Evolutionary conservation across 2,329 filamentous ascomycete genomes (phyloP).

Genomic region (Chaetomium sp.): DNA sequence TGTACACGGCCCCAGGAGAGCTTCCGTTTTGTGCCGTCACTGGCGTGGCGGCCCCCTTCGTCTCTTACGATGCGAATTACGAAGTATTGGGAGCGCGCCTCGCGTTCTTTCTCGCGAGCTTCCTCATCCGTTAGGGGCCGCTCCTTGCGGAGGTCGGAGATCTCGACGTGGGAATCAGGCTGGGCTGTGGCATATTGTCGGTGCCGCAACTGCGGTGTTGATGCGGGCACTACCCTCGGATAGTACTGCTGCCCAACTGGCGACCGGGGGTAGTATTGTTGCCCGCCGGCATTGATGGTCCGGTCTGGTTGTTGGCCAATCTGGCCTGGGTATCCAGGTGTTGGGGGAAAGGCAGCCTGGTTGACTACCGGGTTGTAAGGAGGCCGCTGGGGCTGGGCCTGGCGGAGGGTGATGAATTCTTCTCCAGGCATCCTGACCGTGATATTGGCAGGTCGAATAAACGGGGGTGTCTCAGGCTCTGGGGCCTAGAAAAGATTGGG

Average conservation of each 20-base stretch:
- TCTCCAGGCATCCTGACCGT: conserved; percentile 15
- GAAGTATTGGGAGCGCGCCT: conserved; percentile 45
- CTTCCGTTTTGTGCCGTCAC: conserved; percentile 40
- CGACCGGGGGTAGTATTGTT: conserved; percentile 13
- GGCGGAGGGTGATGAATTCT: conserved; percentile 24
- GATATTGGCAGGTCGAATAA: neutral
- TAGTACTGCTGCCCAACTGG: conserved; percentile 1
- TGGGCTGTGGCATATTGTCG: conserved; percentile 19
- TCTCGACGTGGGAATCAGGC: conserved; percentile 31
- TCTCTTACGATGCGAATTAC: conserved; percentile 49
- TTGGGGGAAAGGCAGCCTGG: conserved; percentile 5
- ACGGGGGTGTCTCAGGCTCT: neutral
- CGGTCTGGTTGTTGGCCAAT: conserved; percentile 14
- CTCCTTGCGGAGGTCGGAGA: conserved; percentile 45
- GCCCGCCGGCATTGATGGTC: neutral
- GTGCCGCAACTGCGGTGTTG: conserved; percentile 15
- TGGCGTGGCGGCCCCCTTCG: conserved; percentile 38
- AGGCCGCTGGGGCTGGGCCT: conserved; percentile 17
- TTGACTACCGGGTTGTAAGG: neutral
- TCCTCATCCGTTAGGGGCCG: conserved; percentile 42
- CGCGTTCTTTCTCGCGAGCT: conserved; percentile 44
- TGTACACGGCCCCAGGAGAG: conserved; percentile 48
- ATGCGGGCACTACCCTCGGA: neutral
- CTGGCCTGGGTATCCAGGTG: neutral
- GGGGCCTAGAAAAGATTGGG: neutral